These are phyloP conservation scores for Hymenoscyphus infarciens DNA, from an alignment of 2,329 filamentous ascomycete genomes.

Conservation along the genomic window DNA sequence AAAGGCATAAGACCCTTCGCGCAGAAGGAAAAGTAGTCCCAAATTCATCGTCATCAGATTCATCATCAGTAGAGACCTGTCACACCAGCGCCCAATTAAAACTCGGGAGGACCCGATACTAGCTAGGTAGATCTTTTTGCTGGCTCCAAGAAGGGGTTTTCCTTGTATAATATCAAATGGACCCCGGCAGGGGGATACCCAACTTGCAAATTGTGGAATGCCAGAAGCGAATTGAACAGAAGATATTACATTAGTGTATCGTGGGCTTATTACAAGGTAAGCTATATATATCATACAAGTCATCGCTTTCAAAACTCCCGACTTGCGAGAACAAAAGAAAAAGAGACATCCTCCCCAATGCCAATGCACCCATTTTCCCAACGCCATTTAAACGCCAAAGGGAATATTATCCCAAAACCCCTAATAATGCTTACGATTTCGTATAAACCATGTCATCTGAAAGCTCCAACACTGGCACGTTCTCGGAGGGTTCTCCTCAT, in stretches of 20 bases:
- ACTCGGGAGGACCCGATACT: too few relatives aligned
- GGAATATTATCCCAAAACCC: background rate
- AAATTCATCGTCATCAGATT: too few relatives aligned
- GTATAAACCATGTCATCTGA: slow-evolving; percentile 24
- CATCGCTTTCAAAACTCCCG: slow-evolving; percentile 1
- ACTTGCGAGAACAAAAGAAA: background rate
- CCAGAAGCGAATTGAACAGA: background rate
- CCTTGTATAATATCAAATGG: background rate
- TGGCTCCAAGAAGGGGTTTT: too few relatives aligned
- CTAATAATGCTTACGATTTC: background rate
- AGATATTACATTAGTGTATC: slow-evolving; percentile 19
- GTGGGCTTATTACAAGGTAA: slow-evolving; percentile 8
- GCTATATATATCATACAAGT: slow-evolving; percentile 8
- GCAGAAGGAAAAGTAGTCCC: too few relatives aligned
- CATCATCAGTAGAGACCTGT: too few relatives aligned
- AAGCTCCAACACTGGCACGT: slow-evolving; percentile 32
- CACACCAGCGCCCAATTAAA: too few relatives aligned
- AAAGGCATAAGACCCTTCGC: too few relatives aligned
- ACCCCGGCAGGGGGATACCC: background rate
- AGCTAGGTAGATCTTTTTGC: too few relatives aligned
- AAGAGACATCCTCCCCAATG: background rate
- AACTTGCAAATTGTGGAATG: background rate
- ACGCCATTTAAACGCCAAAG: background rate
- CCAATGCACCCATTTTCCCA: background rate
- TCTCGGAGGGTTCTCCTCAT: slow-evolving; percentile 30